Conservation (phyloP, 2,329 filamentous ascomycete species). For the Balansia obtecta region DNA sequence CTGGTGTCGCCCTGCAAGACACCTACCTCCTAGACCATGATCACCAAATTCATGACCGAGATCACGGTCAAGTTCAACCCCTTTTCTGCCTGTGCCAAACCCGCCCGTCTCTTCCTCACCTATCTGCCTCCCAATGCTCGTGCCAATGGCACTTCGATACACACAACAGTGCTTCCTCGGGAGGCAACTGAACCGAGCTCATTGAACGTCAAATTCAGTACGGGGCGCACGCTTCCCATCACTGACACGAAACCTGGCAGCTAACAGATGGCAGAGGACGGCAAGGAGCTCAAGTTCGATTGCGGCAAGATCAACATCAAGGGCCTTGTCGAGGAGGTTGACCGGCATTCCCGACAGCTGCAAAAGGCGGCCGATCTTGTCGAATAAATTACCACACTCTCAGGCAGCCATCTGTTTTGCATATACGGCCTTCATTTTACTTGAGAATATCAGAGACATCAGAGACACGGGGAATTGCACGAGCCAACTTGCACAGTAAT, state of each 20-base stretch:
- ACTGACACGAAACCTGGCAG: neutral
- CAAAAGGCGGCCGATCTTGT: constrained; percentile 71
- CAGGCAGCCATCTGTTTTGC: constrained; percentile 13
- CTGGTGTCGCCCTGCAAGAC: constrained; percentile 2
- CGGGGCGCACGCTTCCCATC: constrained; percentile 14
- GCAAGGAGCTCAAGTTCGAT: constrained; percentile 77
- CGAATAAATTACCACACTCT: constrained; percentile 22
- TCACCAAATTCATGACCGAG: constrained; percentile 76
- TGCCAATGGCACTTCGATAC: constrained; percentile 59
- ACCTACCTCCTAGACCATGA: constrained; percentile 41
- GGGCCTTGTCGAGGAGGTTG: constrained; percentile 76
- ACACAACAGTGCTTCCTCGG: constrained; percentile 62
- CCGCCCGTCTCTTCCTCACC: constrained; percentile 79
- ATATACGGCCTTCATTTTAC: constrained; percentile 18
- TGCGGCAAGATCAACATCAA: constrained; percentile 72
- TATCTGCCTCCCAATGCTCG: constrained; percentile 72
- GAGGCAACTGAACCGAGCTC: constrained; percentile 54
- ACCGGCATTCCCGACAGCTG: constrained; percentile 74
- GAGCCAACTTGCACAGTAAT: constrained; percentile 9
- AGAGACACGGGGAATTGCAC: constrained; percentile 7
- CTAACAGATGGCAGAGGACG: constrained; percentile 56
- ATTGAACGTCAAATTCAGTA: constrained; percentile 79
- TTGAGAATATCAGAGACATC: neutral
- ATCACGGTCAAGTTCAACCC: constrained; percentile 85
- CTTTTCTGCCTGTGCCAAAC: constrained; percentile 67